Evolutionary conservation across 441 rosid genomes (phyloP), one percentile per base, ranked within the genome.

Genomic region (Gossypium gossypioides): DNA sequence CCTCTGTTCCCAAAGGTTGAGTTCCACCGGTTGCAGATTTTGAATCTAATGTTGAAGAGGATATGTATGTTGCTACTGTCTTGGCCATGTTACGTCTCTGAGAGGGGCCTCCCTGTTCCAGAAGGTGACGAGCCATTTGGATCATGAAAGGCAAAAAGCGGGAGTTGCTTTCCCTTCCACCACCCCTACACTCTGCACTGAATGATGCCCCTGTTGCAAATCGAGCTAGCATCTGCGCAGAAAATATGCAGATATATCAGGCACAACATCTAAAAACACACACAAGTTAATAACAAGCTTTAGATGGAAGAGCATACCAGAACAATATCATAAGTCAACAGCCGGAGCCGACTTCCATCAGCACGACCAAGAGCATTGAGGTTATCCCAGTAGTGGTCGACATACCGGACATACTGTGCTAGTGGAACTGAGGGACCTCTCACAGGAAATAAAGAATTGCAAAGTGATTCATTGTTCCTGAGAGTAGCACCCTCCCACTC

Each of bases 401-500:
- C 93, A 81, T 83, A 86, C 34, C 98, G 95, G 59, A 83, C 85
- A 81, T 96, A 96, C 74, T 92, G 99, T 9, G 88, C 79, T 42
- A 82, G 72, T 66, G 97, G 97, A 74, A 91, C 91, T 12, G 88
- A 92, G 46, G 97, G 98, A 68, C 98, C 98, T 81, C 91, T 91
- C 44, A 91, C 85, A 50, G 99, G 99, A 84, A 96, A 96, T 27
- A 96, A 84, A 48, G 99, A 89, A 83, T 94, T 96, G 88, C 99
- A 96, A 64, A 94, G 99, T 68, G 96, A 96, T 81, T 88, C 99
- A 44, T 94, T 96, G 86, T 96, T 96, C 73, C 99, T 87, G 37
- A 92, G 89, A 55, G 97, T 85, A 68, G 99, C 99, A 57, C 99
- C 99, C 78, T 94, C 99, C 99, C 99, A 96, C 87, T 96, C 99